Evolutionary conservation across 176 grass and related monocot genomes (phyloP).

Genomic region (Oryza punctata): DNA sequence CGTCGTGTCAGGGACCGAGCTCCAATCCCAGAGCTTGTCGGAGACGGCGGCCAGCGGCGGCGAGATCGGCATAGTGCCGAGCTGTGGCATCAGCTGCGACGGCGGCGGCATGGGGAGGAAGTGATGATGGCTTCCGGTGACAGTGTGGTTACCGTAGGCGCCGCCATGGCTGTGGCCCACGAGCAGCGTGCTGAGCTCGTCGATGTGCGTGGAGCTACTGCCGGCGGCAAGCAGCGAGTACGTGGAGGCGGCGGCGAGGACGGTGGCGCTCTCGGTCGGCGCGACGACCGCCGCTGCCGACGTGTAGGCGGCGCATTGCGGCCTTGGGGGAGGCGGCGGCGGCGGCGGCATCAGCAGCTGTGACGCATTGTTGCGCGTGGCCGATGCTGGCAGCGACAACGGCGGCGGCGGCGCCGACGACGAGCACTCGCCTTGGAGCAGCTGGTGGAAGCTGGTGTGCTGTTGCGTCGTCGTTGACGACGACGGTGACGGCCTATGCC

Average conservation of each 20-base stretch:
- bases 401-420: slow-evolving; percentile 25
- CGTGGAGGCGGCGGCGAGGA: slow-evolving; percentile 42
- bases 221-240: slow-evolving; percentile 51
- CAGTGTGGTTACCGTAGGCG: slow-evolving; percentile 44
- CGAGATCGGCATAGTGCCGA: slow-evolving; percentile 36
- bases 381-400: slow-evolving; percentile 34
- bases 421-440: slow-evolving; percentile 45
- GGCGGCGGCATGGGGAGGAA: slow-evolving; percentile 39
- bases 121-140: slow-evolving; percentile 31
- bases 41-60: slow-evolving; percentile 42
- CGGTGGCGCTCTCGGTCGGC: slow-evolving; percentile 23
- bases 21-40: slow-evolving; percentile 98
- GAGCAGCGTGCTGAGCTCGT: slow-evolving; percentile 65
- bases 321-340: slow-evolving; percentile 14
- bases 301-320: slow-evolving; percentile 27
- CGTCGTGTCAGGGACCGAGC: slow-evolving; percentile 45
- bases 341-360: neutral
- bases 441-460: slow-evolving; percentile 23
- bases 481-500: slow-evolving; percentile 28
- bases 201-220: slow-evolving; percentile 48
- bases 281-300: slow-evolving; percentile 19
- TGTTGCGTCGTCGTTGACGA: slow-evolving; percentile 30
- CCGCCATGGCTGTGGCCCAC: slow-evolving; percentile 49
- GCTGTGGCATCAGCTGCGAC: slow-evolving; percentile 19
- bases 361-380: slow-evolving; percentile 36